Evolutionary conservation across 1,284 basidiomycete species (phyloP), one percentile per base, ranked within the genome.

Genomic region (Sanguinoderma infundibulare): DNA sequence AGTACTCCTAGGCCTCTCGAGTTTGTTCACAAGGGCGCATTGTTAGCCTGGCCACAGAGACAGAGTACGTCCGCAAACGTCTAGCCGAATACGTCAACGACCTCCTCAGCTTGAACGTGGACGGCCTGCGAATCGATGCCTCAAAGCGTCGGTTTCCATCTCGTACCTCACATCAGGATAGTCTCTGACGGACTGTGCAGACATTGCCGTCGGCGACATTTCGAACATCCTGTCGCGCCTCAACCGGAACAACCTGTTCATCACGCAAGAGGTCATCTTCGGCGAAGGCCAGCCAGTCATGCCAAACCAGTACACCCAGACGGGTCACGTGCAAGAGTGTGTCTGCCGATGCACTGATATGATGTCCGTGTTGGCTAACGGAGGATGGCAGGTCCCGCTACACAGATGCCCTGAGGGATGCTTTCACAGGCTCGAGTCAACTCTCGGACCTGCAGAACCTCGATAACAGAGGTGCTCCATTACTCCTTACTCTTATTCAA

Each of bases 281-380:
- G 85, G 86, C 12, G 62, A 70, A 0, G 83, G 81, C 1, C 79
- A 87, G 64, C 77, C 83, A 2, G 77, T 89, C 28, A 79, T 81
- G 51, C 86, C 86, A 5, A 77, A 79, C 2, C 78, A 87, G 68
- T 89, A 89, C 69, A 77, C 77, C 2, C 72, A 71, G 5, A 87
- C 81, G 56, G 87, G 85, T 17, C 84, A 88, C 66, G 87, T 89
- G 1, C 85, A 88, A 76, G 87, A 89, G 86, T 87, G 60, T 55
- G 83, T 73, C n/a, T n/a, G n/a, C n/a, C n/a, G 0, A 7, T 14
- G 15, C 1, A 15, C 15, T 5, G 0, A 5, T 36, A 7, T 14
- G 17, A 15, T 38, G 9, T 35, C 12, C 24, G 14, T 2, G 3
- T 24, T 35, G 5, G n/a, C 59, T 60, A 5, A 60, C 9, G 6